Conservation (phyloP, 2,329 filamentous ascomycete species). For the Fusarium poae region DNA sequence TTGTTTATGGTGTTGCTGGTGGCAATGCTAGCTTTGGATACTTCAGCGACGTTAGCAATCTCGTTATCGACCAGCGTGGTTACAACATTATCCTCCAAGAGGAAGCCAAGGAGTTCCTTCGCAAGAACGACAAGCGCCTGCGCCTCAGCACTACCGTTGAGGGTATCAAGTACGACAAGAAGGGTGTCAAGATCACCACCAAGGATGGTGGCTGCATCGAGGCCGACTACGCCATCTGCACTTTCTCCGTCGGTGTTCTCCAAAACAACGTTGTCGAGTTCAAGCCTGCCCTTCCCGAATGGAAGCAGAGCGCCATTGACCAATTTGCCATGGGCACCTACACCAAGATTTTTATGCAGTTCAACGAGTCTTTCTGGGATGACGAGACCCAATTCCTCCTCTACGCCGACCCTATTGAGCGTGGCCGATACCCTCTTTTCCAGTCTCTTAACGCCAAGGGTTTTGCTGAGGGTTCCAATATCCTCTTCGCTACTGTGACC, state of each 20-base stretch:
- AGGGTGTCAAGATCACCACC: slow-evolving; percentile 66
- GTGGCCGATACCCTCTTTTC: slow-evolving; percentile 68
- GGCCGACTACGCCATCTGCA: slow-evolving; percentile 74
- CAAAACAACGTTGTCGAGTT: slow-evolving; percentile 72
- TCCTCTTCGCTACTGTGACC: slow-evolving; percentile 70
- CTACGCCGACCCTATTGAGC: slow-evolving; percentile 58
- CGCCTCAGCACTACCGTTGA: slow-evolving; percentile 70
- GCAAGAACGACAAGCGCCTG: slow-evolving; percentile 66
- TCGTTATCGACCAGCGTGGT: slow-evolving; percentile 71
- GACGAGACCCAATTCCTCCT: slow-evolving; percentile 59
- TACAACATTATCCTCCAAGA: slow-evolving; percentile 69
- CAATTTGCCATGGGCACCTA: slow-evolving; percentile 78
- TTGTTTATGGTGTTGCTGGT: slow-evolving; percentile 67
- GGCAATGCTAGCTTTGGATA: slow-evolving; percentile 73
- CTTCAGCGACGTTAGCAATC: slow-evolving; percentile 72
- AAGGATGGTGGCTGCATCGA: slow-evolving; percentile 66
- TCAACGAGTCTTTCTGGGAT: slow-evolving; percentile 75
- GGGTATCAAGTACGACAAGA: slow-evolving; percentile 64
- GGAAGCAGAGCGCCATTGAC: slow-evolving; percentile 74
- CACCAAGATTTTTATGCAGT: slow-evolving; percentile 80
- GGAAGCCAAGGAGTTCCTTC: slow-evolving; percentile 70
- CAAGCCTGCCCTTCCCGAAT: slow-evolving; percentile 68
- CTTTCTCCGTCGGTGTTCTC: slow-evolving; percentile 76
- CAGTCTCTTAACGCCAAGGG: slow-evolving; percentile 71
- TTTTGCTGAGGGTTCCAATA: slow-evolving; percentile 72